Evolutionary conservation across 2,329 filamentous ascomycete species (phyloP).

Genomic region (Fusarium denticulatum): DNA sequence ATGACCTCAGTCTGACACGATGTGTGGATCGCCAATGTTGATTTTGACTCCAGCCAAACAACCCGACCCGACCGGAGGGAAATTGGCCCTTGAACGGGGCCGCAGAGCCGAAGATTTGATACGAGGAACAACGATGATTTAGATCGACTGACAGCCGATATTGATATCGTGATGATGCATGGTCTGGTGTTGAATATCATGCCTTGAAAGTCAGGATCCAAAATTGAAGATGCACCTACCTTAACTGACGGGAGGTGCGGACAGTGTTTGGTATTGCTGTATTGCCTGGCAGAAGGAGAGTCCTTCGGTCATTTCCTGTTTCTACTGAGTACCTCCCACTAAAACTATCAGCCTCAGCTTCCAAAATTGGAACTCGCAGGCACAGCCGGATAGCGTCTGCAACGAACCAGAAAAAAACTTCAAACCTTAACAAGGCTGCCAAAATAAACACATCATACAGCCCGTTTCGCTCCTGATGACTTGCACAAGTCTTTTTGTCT

Average conservation of each 20-base stretch:
- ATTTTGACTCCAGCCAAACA: constrained; percentile 25
- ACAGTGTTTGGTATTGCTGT: neutral
- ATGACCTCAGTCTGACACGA: constrained; percentile 43
- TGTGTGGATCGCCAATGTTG: constrained; percentile 33
- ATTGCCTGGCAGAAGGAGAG: constrained; percentile 3
- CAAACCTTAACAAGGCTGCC: neutral
- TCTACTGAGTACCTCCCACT: neutral
- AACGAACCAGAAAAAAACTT: neutral
- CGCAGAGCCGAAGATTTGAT: constrained; percentile 28
- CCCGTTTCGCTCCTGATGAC: no score
- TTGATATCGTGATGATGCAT: constrained; percentile 8
- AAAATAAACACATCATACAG: neutral
- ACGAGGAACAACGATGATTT: constrained; percentile 29
- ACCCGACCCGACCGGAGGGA: constrained; percentile 28
- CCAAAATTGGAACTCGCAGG: neutral
- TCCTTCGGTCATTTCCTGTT: constrained; percentile 8
- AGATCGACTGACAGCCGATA: constrained; percentile 31
- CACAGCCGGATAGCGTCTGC: neutral
- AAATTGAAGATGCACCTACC: neutral
- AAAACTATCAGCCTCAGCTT: constrained; percentile 17
- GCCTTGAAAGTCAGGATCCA: neutral
- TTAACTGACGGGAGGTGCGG: neutral
- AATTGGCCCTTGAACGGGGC: constrained; percentile 28
- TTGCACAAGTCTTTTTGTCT: neutral
- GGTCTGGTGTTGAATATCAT: neutral